These are phyloP conservation scores for Trichosporon faecale DNA, from an alignment of 1,284 basidiomycete species.

Conservation along the genomic window DNA sequence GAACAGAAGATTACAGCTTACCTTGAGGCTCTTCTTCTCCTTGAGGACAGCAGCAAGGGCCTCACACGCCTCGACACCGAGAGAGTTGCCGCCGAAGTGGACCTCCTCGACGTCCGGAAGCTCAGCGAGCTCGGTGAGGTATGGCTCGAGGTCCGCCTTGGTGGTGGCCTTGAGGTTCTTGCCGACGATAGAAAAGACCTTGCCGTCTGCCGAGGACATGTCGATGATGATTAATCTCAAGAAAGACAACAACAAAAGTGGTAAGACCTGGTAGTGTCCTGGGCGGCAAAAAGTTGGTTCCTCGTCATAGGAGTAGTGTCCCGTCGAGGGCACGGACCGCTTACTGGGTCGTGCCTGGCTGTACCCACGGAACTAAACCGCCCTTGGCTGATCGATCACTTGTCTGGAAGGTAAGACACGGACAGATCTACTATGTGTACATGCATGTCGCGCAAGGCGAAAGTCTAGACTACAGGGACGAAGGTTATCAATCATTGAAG, in stretches of 20 bases:
- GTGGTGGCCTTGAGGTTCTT: slow-evolving; percentile 79
- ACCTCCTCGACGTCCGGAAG: slow-evolving; percentile 72
- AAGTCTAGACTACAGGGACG: not conserved
- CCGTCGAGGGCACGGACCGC: not conserved
- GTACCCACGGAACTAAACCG: not conserved
- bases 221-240: slow-evolving; percentile 9
- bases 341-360: not conserved
- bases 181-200: slow-evolving; percentile 64
- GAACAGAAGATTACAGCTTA: slow-evolving; percentile 41
- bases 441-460: not conserved
- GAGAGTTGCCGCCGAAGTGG: slow-evolving; percentile 91
- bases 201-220: slow-evolving; percentile 34
- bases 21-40: slow-evolving; percentile 70
- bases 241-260: not conserved
- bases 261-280: not conserved
- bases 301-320: slow-evolving; percentile 2
- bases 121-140: slow-evolving; percentile 66
- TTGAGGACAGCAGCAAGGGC: slow-evolving; percentile 78
- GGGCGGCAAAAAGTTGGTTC: slow-evolving; percentile 9
- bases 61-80: slow-evolving; percentile 85
- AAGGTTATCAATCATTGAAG: not conserved
- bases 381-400: not conserved
- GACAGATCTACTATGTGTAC: not conserved
- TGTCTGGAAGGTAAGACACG: not conserved
- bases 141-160: slow-evolving; percentile 72